Evolutionary conservation across 805 yeast species (phyloP), one percentile per base, ranked within the genome.

Genomic region (Ogataea pini): DNA sequence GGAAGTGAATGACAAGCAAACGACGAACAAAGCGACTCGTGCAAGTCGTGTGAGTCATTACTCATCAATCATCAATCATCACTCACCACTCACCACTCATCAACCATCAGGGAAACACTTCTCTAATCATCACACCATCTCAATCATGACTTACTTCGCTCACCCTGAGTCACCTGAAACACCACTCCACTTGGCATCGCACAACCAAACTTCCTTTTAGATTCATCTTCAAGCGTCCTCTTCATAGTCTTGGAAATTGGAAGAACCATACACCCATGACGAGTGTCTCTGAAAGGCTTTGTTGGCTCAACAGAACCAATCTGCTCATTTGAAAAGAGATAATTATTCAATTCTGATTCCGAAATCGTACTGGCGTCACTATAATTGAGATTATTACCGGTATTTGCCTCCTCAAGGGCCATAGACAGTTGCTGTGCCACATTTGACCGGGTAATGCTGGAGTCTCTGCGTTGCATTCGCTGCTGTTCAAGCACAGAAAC

Each of bases 171-270:
- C 7, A 33, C 47, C 13, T 37, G 39, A 17, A 47, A 45, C 12
- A 51, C 37, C 19, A 55, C 45, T 8, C 65, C 65, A 46, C 62
- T 60, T 1, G 64, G 54, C 48, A 58, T 49, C 20, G 32, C 17
- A n/a, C 39, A 44, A 6, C 65, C 65, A 43, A 42, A 61, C 40
- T 52, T 61, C 20, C 46, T 20, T 3, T 43, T 50, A 10, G 54
- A 51, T 20, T 42, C 54, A n/a, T 36, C 33, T 10, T 42, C 46
- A 9, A 52, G 45, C 45, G 24, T 33, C 36, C 24, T 10, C 20
- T 16, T 20, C 20, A 44, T 32, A 17, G 28, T 13, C 13, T 33
- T 31, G 5, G 48, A 36, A 10, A 43, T 22, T 3, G 48, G 42
- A 17, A 39, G 19, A 17, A 25, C 36, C 29, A 28, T 5, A 34